Conservation (phyloP, 2,329 filamentous ascomycete genomes). For the Ceratocystis albifundus region DNA sequence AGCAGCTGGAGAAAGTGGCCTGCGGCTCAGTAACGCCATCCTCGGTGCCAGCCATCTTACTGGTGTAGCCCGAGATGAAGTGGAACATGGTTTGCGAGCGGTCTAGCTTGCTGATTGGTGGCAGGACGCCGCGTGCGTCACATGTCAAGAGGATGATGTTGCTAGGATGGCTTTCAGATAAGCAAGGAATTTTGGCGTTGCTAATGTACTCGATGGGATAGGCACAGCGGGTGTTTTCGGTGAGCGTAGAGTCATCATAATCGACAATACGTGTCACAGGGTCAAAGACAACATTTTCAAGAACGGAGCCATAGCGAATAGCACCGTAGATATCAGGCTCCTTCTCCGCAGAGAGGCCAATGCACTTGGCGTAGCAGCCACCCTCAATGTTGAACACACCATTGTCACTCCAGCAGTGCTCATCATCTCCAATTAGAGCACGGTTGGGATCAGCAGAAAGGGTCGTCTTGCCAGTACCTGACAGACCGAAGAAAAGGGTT, state of each 20-base stretch:
- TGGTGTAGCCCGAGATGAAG: conserved; percentile 99
- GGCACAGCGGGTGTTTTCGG: conserved; percentile 93
- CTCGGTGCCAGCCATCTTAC: conserved; percentile 99
- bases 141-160: conserved; percentile 99
- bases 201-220: conserved; percentile 98
- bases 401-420: conserved; percentile 97
- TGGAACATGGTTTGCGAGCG: conserved; percentile 98
- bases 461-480: conserved; percentile 96
- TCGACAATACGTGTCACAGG: conserved; percentile 79
- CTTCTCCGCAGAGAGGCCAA: conserved; percentile 95
- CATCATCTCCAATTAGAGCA: conserved; percentile 91
- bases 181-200: conserved; percentile 97
- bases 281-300: conserved; percentile 98
- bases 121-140: conserved; percentile 92
- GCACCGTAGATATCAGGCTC: conserved; percentile 96
- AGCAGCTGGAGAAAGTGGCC: conserved; percentile 98
- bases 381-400: conserved; percentile 99
- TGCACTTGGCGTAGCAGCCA: conserved; percentile 98
- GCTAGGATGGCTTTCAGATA: conserved; percentile 74
- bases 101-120: conserved; percentile 94
- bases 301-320: conserved; percentile 90
- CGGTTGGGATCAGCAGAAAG: conserved; percentile 95
- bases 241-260: conserved; percentile 89
- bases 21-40: conserved; percentile 94
- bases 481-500: conserved; percentile 98